Evolutionary conservation across 768 basidiomycete species (phyloP).

Genomic region (Pleurotus cornucopiae): DNA sequence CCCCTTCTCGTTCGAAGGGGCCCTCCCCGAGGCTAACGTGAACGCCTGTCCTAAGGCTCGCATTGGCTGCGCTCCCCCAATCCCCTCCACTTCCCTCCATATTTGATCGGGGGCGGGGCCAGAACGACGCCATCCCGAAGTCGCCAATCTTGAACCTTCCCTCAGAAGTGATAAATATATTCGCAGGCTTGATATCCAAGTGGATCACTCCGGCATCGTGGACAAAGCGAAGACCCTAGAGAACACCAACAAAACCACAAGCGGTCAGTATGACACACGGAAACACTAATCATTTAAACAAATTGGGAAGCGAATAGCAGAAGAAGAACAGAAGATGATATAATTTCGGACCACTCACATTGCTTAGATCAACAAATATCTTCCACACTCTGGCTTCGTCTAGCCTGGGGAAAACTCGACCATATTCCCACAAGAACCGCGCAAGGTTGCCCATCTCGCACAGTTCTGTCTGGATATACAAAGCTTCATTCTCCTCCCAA

Average conservation of each 20-base stretch:
- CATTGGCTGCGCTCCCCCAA: neutral
- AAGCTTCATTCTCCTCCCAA: slow-evolving; percentile 88
- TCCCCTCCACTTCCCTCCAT: neutral
- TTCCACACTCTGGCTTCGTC: slow-evolving; percentile 97
- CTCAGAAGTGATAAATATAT: slow-evolving; percentile 84
- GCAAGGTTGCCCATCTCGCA: slow-evolving; percentile 92
- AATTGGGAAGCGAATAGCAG: slow-evolving; percentile 18
- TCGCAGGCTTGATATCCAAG: slow-evolving; percentile 95
- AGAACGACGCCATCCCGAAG: slow-evolving; percentile 96
- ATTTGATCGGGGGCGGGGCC: slow-evolving; percentile 55
- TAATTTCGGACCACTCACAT: slow-evolving; percentile 54
- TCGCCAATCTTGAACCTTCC: slow-evolving; percentile 97
- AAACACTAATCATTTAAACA: slow-evolving; percentile 24
- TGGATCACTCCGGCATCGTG: slow-evolving; percentile 89
- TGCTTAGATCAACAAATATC: slow-evolving; percentile 84
- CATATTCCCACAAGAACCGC: slow-evolving; percentile 89
- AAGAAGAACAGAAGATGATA: neutral
- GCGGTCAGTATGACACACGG: slow-evolving; percentile 19
- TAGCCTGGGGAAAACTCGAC: slow-evolving; percentile 74
- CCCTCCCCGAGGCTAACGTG: slow-evolving; percentile 23
- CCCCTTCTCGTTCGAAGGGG: slow-evolving; percentile 92
- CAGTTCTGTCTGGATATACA: slow-evolving; percentile 93
- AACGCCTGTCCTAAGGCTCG: slow-evolving; percentile 8
- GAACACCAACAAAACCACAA: slow-evolving; percentile 10
- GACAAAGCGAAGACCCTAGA: slow-evolving; percentile 82